Base-by-base conservation (phyloP, 1,284 basidiomycete species). In the Pisolithus thermaeus region DNA sequence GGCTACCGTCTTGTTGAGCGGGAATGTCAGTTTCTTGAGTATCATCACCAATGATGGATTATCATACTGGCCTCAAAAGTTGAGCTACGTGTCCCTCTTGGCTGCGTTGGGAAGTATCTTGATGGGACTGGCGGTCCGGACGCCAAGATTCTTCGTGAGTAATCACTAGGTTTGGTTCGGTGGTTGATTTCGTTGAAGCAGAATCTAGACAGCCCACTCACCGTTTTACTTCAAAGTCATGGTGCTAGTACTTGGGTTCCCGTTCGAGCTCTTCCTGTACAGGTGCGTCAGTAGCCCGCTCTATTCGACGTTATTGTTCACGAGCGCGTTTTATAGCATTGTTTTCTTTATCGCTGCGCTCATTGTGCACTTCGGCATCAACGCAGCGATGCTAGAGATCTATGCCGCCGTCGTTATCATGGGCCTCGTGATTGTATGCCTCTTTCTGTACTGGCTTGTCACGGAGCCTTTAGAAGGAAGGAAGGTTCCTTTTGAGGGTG, bases 21-120 rank as follows among this genome's bases (percentile, higher is more conserved):
- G 64, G 7, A 70, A 70, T 54, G 63, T 70, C 23, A 62, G 66
- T 3, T 65, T 70, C 35, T 57, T 71, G 0, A 62, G 66, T 0
- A 68, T 70, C 12, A 47, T 56, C 25, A 35, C 46, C 28, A 47
- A 23, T 3, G 11, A 30, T 11, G 14, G 12, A 7, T 35, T 46
- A 37, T 38, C 37, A 6, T 38, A 38, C 37, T 38, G 37, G 37
- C 37, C 37, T 2, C 37, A 38, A 9, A 38, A 11, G 18, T 20
- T 20, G 18, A 20, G 18, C 18, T 20, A 20, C 18, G 18, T 20
- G 18, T 20, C 18, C 18, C 18, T 20, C 18, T 20, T 20, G 18
- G 18, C 18, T 20, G 18, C 18, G 18, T 20, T 20, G 18, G 18
- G 18, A 20, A 20, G 18, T 20, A 20, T 20, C 18, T 20, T 20